Conservation (phyloP, 805 yeast species). For the Brettanomyces anomalus region DNA sequence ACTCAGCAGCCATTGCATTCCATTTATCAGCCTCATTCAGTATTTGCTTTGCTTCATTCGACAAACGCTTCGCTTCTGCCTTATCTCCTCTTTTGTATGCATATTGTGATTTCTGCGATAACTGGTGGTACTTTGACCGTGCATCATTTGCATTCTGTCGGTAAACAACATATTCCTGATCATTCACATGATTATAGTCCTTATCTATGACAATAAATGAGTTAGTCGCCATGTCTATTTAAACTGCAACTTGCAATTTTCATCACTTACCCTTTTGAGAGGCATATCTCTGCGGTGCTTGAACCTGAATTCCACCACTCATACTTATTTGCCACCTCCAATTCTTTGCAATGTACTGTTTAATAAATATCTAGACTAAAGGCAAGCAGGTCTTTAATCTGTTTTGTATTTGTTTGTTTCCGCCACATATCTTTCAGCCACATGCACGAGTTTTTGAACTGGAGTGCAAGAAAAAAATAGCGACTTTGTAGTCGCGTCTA, state of each 20-base stretch:
- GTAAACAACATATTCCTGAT: slow-evolving; percentile 50
- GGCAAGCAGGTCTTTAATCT: no score
- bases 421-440: no score
- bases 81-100: slow-evolving; percentile 75
- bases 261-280: neutral
- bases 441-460: no score
- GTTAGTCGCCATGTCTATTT: no score
- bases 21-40: slow-evolving; percentile 52
- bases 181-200: slow-evolving; percentile 71
- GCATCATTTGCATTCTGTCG: slow-evolving; percentile 65
- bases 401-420: no score
- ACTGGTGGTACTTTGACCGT: slow-evolving; percentile 42
- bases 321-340: neutral
- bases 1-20: slow-evolving; percentile 81
- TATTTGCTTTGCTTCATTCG: slow-evolving; percentile 58
- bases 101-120: slow-evolving; percentile 59
- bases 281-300: neutral
- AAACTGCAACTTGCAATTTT: neutral
- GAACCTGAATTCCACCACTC: neutral
- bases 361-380: no score
- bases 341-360: no score
- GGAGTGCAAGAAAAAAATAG: no score
- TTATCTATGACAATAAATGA: neutral
- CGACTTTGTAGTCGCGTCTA: no score
- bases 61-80: slow-evolving; percentile 59